phyloP scores from a whole-genome alignment of 2,329 filamentous ascomycete genomes.

The Talaromyces sp. region DNA sequence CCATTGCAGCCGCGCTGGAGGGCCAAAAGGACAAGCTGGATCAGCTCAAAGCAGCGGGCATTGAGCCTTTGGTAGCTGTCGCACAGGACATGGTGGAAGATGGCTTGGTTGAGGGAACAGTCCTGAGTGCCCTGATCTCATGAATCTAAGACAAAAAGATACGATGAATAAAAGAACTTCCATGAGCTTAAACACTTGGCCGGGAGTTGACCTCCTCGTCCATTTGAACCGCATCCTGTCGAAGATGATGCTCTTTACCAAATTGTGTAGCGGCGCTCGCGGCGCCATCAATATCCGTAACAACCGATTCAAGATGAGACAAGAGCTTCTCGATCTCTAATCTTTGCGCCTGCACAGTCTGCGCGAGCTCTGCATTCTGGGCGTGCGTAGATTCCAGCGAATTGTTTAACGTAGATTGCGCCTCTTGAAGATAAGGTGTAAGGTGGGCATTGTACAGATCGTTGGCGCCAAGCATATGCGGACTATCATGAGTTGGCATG shows the following conservation, averaged over 20 bases:
- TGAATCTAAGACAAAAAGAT: slow-evolving; percentile 17
- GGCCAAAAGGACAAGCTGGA: slow-evolving; percentile 45
- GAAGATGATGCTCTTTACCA: slow-evolving; percentile 41
- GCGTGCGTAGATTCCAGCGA: slow-evolving; percentile 54
- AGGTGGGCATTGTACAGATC: slow-evolving; percentile 63
- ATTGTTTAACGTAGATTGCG: slow-evolving; percentile 52
- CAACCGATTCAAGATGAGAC: slow-evolving; percentile 57
- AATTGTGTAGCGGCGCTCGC: slow-evolving; percentile 46
- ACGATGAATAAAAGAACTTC: slow-evolving; percentile 1
- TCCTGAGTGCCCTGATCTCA: slow-evolving; percentile 37
- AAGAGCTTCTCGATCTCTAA: slow-evolving; percentile 61
- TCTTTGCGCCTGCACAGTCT: slow-evolving; percentile 56
- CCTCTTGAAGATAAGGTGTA: slow-evolving; percentile 57
- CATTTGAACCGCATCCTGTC: slow-evolving; percentile 47
- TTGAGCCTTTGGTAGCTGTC: slow-evolving; percentile 46
- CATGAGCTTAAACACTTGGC: slow-evolving; percentile 26
- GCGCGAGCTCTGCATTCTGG: slow-evolving; percentile 57
- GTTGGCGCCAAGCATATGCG: slow-evolving; percentile 60
- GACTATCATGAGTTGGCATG: slow-evolving; percentile 40
- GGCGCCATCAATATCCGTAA: slow-evolving; percentile 59
- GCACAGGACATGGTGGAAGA: slow-evolving; percentile 58
- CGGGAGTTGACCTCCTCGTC: slow-evolving; percentile 44
- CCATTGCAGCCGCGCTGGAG: slow-evolving; percentile 50
- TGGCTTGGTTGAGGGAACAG: slow-evolving; percentile 46
- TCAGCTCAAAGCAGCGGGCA: slow-evolving; percentile 35